Conservation (phyloP, 2,329 filamentous ascomycete species). For the Curvularia eragrostidis region DNA sequence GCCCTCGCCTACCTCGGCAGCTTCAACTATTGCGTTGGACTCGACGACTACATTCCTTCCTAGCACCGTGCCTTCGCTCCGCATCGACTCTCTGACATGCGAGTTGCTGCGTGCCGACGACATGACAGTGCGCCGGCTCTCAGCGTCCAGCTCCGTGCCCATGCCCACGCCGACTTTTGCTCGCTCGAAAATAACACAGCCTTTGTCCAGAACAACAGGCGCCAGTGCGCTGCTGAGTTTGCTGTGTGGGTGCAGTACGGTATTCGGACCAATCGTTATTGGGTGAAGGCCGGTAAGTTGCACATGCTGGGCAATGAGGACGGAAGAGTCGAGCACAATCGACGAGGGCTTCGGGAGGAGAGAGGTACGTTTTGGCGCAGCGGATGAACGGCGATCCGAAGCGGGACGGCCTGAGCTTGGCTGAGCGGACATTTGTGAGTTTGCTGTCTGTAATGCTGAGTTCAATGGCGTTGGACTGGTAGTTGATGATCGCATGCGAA, state of each 20-base stretch:
- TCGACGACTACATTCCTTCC: conserved; percentile 55
- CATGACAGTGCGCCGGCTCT: conserved; percentile 26
- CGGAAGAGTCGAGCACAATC: conserved; percentile 54
- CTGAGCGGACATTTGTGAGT: conserved; percentile 29
- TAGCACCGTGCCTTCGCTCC: conserved; percentile 46
- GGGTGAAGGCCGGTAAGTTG: conserved; percentile 72
- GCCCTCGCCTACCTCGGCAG: conserved; percentile 47
- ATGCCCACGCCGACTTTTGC: conserved; percentile 51
- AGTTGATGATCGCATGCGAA: neutral
- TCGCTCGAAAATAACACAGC: conserved; percentile 78
- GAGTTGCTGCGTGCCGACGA: conserved; percentile 20
- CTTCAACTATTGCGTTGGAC: conserved; percentile 51
- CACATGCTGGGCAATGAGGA: conserved; percentile 58
- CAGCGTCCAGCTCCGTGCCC: conserved; percentile 24
- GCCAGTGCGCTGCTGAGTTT: conserved; percentile 54
- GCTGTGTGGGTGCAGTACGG: conserved; percentile 84
- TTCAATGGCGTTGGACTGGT: neutral
- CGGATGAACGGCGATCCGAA: conserved; percentile 37
- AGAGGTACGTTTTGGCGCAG: conserved; percentile 45
- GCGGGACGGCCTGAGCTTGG: conserved; percentile 29
- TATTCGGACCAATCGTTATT: conserved; percentile 78
- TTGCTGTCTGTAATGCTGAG: neutral
- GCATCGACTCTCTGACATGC: conserved; percentile 20
- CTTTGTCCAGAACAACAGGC: conserved; percentile 53
- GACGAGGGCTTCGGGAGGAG: conserved; percentile 49